A percentile compares a stretch with the other conserved stretches of the same genome.
These are phyloP conservation scores for Decorospora gaudefroyi DNA, from an alignment of 2,329 filamentous ascomycete genomes.

Conservation along the genomic window DNA sequence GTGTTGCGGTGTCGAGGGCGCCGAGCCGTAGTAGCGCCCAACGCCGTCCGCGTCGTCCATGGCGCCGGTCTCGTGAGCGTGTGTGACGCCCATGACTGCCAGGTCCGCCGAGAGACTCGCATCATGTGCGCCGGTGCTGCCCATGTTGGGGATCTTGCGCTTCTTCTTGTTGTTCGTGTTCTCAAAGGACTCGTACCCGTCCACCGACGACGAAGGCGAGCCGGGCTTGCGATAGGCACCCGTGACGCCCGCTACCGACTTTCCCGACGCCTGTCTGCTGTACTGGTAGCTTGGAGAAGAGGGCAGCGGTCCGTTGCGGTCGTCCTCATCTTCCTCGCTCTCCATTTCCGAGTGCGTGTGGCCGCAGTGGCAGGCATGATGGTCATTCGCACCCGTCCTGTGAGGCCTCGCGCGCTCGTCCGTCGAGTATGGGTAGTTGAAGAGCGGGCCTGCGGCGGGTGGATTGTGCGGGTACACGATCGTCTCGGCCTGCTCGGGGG, in stretches of 20 bases:
- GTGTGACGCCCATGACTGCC: conserved; percentile 64
- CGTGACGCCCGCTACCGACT: conserved; percentile 32
- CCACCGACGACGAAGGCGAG: conserved; percentile 69
- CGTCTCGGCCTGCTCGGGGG: conserved; percentile 78
- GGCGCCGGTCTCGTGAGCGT: conserved; percentile 51
- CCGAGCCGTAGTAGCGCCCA: conserved; percentile 62
- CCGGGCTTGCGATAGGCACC: conserved; percentile 51
- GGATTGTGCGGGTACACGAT: conserved; percentile 81
- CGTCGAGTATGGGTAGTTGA: conserved; percentile 66
- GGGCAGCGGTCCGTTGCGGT: conserved; percentile 49
- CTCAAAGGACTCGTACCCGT: conserved; percentile 96
- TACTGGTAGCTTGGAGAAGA: conserved; percentile 49
- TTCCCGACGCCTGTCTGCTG: conserved; percentile 37
- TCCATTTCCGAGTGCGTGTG: conserved; percentile 57
- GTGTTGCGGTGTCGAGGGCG: conserved; percentile 58
- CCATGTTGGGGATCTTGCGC: conserved; percentile 91
- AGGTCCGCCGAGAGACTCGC: conserved; percentile 64
- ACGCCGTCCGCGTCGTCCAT: conserved; percentile 53
- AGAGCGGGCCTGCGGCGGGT: conserved; percentile 72
- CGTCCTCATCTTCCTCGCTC: conserved; percentile 62
- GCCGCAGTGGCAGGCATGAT: conserved; percentile 54
- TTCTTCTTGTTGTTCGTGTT: conserved; percentile 99
- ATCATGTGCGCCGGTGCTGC: conserved; percentile 66
- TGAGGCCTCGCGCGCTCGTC: conserved; percentile 37
- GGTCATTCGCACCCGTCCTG: conserved; percentile 58